These are phyloP conservation scores for Penicillium simplicissimum DNA, from an alignment of 495 filamentous ascomycete species.

Conservation along the genomic window DNA sequence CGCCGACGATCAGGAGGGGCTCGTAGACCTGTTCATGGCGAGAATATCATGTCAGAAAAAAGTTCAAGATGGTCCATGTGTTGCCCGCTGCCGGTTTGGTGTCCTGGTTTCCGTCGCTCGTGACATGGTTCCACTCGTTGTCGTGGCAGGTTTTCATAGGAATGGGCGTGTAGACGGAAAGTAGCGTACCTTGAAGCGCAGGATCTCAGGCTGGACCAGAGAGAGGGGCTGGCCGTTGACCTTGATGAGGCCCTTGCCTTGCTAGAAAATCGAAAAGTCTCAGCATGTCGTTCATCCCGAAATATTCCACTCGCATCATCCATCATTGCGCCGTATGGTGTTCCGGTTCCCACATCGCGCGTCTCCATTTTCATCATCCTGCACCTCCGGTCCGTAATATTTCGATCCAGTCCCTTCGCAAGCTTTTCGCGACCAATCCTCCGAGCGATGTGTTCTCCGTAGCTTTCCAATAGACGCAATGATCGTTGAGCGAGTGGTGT, in stretches of 20 bases:
- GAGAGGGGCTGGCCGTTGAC: conserved; percentile 96
- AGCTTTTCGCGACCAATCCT: not conserved
- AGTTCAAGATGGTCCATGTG: not conserved
- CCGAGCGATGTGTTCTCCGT: conserved; percentile 1
- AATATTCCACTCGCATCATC: conserved; percentile 16
- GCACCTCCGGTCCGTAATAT: not conserved
- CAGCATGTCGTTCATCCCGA: conserved; percentile 30
- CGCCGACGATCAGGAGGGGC: conserved; percentile 91
- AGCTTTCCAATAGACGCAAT: conserved; percentile 21
- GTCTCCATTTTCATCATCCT: conserved; percentile 13
- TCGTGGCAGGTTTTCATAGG: conserved; percentile 3
- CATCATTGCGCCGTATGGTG: conserved; percentile 18
- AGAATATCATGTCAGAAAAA: conserved; percentile 13
- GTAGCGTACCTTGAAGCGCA: conserved; percentile 83
- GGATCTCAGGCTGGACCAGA: conserved; percentile 92
- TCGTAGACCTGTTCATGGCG: conserved; percentile 74
- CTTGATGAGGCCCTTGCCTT: conserved; percentile 93
- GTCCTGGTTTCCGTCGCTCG: conserved; percentile 4
- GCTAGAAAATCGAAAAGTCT: conserved; percentile 52
- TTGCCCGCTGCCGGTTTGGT: conserved; percentile 15
- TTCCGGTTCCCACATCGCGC: conserved; percentile 14
- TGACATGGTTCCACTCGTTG: conserved; percentile 2
- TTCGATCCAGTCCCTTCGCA: not conserved
- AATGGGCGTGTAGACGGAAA: conserved; percentile 5
- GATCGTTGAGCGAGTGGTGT: conserved; percentile 17